Percentiles rank a stretch among this genome's conserved stretches.
These are phyloP conservation scores for Melampsora americana DNA, from an alignment of 1,284 basidiomycete genomes.

Conservation along the genomic window DNA sequence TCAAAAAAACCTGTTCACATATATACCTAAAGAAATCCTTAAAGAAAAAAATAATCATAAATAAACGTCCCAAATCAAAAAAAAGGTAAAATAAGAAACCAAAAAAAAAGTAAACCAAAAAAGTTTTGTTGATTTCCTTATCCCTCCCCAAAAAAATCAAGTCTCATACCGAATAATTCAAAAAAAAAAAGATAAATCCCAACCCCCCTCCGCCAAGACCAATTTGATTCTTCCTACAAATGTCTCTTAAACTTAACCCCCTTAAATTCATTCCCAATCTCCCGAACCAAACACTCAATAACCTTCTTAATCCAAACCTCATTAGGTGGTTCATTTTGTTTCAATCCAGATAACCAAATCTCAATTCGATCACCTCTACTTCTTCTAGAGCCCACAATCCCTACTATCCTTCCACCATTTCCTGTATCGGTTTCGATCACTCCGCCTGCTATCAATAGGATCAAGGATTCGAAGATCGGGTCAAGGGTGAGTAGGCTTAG, in stretches of 20 bases:
- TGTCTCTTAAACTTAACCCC: slow-evolving; percentile 27
- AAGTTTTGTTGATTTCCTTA: no score
- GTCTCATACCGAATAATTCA: no score
- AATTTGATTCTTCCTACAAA: no score
- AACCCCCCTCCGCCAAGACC: no score
- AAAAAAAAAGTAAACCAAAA: no score
- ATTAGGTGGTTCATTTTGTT: neutral
- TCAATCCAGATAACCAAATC: slow-evolving; percentile 28
- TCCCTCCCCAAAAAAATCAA: no score
- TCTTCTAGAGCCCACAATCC: slow-evolving; percentile 28
- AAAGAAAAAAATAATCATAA: no score
- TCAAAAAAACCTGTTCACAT: no score
- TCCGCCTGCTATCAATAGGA: slow-evolving; percentile 35
- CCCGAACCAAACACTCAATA: slow-evolving; percentile 3
- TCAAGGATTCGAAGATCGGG: slow-evolving; percentile 33
- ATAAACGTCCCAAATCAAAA: no score
- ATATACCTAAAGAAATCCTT: no score
- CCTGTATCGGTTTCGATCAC: slow-evolving; percentile 35
- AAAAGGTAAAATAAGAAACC: no score
- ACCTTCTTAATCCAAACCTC: slow-evolving; percentile 35
- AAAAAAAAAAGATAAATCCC: no score
- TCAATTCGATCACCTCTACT: slow-evolving; percentile 27
- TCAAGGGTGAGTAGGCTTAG: slow-evolving; percentile 9
- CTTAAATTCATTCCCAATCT: slow-evolving; percentile 13
- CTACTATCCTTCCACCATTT: slow-evolving; percentile 26